Evolutionary conservation across 169 alveolate genomes (phyloP).

Genomic region (Theileria luwenshuni): DNA sequence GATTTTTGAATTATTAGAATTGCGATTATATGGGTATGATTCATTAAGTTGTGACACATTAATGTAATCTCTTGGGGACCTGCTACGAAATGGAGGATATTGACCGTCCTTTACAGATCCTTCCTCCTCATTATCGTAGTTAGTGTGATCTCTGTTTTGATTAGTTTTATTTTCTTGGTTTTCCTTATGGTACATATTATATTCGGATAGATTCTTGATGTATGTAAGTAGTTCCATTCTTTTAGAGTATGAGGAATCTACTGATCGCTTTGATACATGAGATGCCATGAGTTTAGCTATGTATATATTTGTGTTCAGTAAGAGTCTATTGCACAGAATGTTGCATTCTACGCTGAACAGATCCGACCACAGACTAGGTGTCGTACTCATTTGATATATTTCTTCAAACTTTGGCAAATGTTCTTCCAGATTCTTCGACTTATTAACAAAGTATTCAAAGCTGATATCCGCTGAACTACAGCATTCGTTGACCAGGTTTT

Average conservation of each 20-base stretch:
- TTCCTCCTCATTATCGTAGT: neutral
- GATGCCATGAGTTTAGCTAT: slow-evolving; percentile 45
- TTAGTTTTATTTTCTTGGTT: neutral
- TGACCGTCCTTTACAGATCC: no score
- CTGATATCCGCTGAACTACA: slow-evolving; percentile 16
- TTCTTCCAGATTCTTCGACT: slow-evolving; percentile 18
- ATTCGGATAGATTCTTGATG: neutral
- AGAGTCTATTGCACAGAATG: slow-evolving; percentile 31
- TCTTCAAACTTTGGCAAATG: slow-evolving; percentile 57
- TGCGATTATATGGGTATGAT: no score
- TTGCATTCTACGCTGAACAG: slow-evolving; percentile 46
- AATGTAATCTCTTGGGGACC: neutral
- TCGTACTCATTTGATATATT: slow-evolving; percentile 49
- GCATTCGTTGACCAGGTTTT: neutral
- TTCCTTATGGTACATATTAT: neutral
- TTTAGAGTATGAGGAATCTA: neutral
- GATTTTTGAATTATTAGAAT: no score
- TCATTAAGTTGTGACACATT: no score
- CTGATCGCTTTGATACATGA: neutral
- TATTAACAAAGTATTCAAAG: slow-evolving; percentile 26
- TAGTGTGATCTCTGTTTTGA: neutral
- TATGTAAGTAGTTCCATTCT: neutral
- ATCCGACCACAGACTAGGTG: slow-evolving; percentile 60
- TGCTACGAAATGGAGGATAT: no score
- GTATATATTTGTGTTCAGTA: slow-evolving; percentile 45